Conservation (phyloP, 495 filamentous ascomycete species). For the Hypomontagnella monticulosa region DNA sequence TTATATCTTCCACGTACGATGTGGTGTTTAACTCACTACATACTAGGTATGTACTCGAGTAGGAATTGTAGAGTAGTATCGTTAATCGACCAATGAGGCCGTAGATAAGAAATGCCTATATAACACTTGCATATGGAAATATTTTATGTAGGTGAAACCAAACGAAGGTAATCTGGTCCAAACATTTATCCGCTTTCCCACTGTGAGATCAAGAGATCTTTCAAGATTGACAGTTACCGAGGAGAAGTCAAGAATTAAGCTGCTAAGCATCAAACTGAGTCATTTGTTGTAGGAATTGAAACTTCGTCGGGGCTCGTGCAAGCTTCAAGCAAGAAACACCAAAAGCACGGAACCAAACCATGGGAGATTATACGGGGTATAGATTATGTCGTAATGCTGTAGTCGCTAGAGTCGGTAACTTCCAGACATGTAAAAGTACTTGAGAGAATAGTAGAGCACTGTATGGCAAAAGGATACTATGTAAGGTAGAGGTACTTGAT, state of each 20-base stretch:
- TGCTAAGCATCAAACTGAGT: not conserved
- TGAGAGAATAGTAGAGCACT: not conserved
- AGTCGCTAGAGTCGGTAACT: slow-evolving; percentile 2
- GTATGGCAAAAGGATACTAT: not conserved
- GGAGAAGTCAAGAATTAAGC: not conserved
- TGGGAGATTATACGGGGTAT: slow-evolving; percentile 36
- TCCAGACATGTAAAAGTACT: slow-evolving; percentile 17
- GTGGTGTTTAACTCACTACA: no score
- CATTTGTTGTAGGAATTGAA: not conserved
- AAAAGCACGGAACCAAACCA: slow-evolving; percentile 34
- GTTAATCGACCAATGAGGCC: not conserved
- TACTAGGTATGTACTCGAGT: no score
- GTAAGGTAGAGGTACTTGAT: slow-evolving; percentile 17
- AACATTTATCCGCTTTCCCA: slow-evolving; percentile 13
- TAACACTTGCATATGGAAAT: not conserved
- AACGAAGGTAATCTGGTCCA: slow-evolving; percentile 16
- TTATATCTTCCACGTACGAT: no score
- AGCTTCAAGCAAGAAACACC: slow-evolving; percentile 21
- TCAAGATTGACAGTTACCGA: not conserved
- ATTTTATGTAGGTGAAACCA: slow-evolving; percentile 30
- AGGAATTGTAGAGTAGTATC: no score
- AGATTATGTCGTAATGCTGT: slow-evolving; percentile 26
- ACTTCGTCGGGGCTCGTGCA: slow-evolving; percentile 1
- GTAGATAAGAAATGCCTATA: not conserved
- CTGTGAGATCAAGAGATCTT: slow-evolving; percentile 11